Conservation (phyloP, 371 early-diverging fungal species). For the Blakeslea trispora region DNA sequence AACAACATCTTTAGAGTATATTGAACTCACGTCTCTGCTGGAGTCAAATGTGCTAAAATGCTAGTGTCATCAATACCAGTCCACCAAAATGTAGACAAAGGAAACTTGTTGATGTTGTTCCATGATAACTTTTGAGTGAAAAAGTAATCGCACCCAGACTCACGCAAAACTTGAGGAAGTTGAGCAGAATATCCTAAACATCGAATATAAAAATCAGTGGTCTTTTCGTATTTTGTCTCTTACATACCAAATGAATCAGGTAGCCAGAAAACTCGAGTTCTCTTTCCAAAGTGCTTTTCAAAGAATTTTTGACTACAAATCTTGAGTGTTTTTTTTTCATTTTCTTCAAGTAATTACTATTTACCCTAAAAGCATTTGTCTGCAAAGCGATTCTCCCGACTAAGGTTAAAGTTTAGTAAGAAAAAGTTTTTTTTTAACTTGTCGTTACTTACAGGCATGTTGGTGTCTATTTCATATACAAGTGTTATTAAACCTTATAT, state of each 20-base stretch:
- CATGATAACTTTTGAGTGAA: slow-evolving; percentile 98
- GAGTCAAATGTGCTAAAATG: slow-evolving; percentile 84
- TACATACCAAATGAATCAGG: slow-evolving; percentile 87
- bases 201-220: background rate
- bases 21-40: slow-evolving; percentile 70
- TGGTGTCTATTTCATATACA: slow-evolving; percentile 78
- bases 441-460: slow-evolving; percentile 69
- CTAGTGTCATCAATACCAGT: slow-evolving; percentile 72
- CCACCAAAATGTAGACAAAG: slow-evolving; percentile 92
- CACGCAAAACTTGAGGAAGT: slow-evolving; percentile 89
- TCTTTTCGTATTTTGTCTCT: background rate
- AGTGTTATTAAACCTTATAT: background rate
- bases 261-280: slow-evolving; percentile 90
- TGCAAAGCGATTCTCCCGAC: slow-evolving; percentile 90
- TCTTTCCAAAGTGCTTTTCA: slow-evolving; percentile 81
- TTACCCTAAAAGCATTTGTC: slow-evolving; percentile 88
- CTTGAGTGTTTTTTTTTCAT: background rate
- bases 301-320: slow-evolving; percentile 75
- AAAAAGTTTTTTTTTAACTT: background rate
- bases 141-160: slow-evolving; percentile 87
- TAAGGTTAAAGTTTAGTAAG: slow-evolving; percentile 21
- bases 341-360: no score
- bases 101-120: slow-evolving; percentile 98
- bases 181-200: slow-evolving; percentile 55
- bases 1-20: background rate